Evolutionary conservation across 1,284 basidiomycete species (phyloP).

Genomic region (Somion occarium): DNA sequence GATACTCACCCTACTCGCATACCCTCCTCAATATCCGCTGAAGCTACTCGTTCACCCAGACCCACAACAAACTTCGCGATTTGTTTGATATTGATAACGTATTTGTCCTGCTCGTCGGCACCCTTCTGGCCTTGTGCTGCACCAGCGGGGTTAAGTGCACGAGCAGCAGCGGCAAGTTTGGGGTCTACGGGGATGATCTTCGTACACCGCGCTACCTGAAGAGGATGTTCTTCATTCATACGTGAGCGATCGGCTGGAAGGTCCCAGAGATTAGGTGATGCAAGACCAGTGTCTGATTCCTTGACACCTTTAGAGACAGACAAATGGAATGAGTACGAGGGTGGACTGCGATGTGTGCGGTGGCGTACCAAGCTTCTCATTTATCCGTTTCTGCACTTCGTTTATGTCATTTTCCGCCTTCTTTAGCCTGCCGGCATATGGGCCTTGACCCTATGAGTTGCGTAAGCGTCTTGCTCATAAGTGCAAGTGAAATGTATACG

Average conservation of each 20-base stretch:
- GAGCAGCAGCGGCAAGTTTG: slow-evolving; percentile 66
- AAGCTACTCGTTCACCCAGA: slow-evolving; percentile 92
- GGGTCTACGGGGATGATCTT: slow-evolving; percentile 92
- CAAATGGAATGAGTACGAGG: slow-evolving; percentile 9
- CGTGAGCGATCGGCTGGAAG: slow-evolving; percentile 83
- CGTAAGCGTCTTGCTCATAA: slow-evolving; percentile 13
- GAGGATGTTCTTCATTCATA: slow-evolving; percentile 89
- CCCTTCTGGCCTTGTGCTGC: slow-evolving; percentile 83
- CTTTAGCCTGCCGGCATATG: slow-evolving; percentile 89
- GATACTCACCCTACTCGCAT: slow-evolving; percentile 93
- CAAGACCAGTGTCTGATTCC: slow-evolving; percentile 97
- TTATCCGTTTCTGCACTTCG: slow-evolving; percentile 94
- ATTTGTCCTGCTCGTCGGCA: slow-evolving; percentile 97
- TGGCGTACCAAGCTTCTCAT: slow-evolving; percentile 84
- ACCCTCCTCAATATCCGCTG: slow-evolving; percentile 98
- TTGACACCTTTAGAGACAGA: slow-evolving; percentile 66
- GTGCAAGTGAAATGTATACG: slow-evolving; percentile 17
- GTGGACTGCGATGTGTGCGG: neutral
- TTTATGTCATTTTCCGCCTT: slow-evolving; percentile 92
- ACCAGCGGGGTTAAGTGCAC: slow-evolving; percentile 66
- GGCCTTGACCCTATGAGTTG: slow-evolving; percentile 84
- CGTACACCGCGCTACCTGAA: slow-evolving; percentile 97
- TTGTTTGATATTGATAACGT: slow-evolving; percentile 99
- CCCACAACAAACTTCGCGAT: slow-evolving; percentile 99
- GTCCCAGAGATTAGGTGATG: slow-evolving; percentile 97